These are phyloP conservation scores for Acanthamoeba triangularis DNA, from an alignment of 208 protist genomes.

Conservation along the genomic window DNA sequence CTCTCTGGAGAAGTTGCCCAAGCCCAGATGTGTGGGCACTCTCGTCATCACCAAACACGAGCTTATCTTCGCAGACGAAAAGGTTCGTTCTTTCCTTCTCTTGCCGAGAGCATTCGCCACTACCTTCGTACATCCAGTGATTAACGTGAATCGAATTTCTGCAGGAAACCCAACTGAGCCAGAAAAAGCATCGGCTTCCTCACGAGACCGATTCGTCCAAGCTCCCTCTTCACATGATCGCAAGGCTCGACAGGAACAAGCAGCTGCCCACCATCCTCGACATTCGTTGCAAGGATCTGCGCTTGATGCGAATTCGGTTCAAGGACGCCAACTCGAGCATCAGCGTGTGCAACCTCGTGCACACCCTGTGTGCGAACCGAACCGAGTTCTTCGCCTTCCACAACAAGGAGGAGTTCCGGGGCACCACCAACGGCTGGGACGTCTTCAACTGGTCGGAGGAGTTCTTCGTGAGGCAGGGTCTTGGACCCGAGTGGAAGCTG, in stretches of 20 bases:
- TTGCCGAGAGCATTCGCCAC: neutral
- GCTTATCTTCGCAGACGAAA: slow-evolving; percentile 72
- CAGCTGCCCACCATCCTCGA: slow-evolving; percentile 69
- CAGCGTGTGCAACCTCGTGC: slow-evolving; percentile 65
- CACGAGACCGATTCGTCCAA: slow-evolving; percentile 71
- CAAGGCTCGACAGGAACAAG: slow-evolving; percentile 71
- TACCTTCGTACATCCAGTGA: neutral
- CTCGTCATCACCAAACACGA: slow-evolving; percentile 76
- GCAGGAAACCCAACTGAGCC: slow-evolving; percentile 68
- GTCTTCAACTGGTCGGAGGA: slow-evolving; percentile 74
- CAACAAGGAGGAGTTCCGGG: slow-evolving; percentile 77
- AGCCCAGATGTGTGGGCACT: slow-evolving; percentile 16
- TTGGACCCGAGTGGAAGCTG: slow-evolving; percentile 9
- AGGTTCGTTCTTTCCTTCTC: neutral
- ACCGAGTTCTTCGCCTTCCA: slow-evolving; percentile 72
- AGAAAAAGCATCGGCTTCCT: slow-evolving; percentile 65
- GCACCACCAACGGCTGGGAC: slow-evolving; percentile 73
- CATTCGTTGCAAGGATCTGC: slow-evolving; percentile 76
- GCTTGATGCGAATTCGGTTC: slow-evolving; percentile 75
- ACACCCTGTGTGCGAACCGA: slow-evolving; percentile 46
- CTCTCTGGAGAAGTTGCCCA: neutral
- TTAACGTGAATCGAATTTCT: neutral
- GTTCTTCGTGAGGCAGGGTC: slow-evolving; percentile 71
- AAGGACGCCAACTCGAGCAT: slow-evolving; percentile 74
- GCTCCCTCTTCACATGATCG: slow-evolving; percentile 74